Evolutionary conservation across 2,329 filamentous ascomycete genomes (phyloP).

Genomic region (Eutypa lata): DNA sequence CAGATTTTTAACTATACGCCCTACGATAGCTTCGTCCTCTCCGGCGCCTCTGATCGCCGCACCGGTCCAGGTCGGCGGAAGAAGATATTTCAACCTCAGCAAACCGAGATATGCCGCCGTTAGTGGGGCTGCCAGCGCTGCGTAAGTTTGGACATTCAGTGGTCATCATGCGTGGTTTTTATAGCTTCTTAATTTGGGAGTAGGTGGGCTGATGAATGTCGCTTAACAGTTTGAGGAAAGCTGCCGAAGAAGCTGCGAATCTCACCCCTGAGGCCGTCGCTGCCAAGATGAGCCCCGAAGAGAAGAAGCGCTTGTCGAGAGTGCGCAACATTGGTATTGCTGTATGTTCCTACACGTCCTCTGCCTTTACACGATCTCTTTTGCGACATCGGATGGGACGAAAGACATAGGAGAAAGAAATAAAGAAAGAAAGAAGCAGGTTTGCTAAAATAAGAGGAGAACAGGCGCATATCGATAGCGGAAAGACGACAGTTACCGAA

Average conservation of each 20-base stretch:
- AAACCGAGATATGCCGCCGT: constrained; percentile 28
- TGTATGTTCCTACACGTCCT: constrained; percentile 46
- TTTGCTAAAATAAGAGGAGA: constrained; percentile 7
- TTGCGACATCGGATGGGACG: neutral
- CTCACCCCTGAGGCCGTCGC: constrained; percentile 62
- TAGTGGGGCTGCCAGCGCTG: constrained; percentile 32
- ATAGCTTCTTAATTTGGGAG: neutral
- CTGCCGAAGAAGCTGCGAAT: constrained; percentile 51
- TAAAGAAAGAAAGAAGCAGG: neutral
- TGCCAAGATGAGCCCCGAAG: constrained; percentile 75
- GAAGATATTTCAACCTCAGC: constrained; percentile 38
- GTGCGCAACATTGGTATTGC: constrained; percentile 98
- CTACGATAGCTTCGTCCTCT: constrained; percentile 24
- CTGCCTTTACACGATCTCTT: neutral
- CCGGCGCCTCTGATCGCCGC: constrained; percentile 30
- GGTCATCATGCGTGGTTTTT: neutral
- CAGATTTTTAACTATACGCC: constrained; percentile 31
- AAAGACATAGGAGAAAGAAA: neutral
- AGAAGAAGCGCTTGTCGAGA: constrained; percentile 72
- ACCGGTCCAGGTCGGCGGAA: constrained; percentile 28
- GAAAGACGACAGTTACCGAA: constrained; percentile 95
- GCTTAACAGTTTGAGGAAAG: constrained; percentile 38
- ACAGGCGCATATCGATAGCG: constrained; percentile 95
- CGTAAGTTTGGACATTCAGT: constrained; percentile 27
- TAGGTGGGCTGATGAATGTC: constrained; percentile 1